Percentiles rank a stretch among this genome's conserved stretches.
phyloP scores from a whole-genome alignment of 192 early-diverging fungal species.

The Coemansia sp. region DNA sequence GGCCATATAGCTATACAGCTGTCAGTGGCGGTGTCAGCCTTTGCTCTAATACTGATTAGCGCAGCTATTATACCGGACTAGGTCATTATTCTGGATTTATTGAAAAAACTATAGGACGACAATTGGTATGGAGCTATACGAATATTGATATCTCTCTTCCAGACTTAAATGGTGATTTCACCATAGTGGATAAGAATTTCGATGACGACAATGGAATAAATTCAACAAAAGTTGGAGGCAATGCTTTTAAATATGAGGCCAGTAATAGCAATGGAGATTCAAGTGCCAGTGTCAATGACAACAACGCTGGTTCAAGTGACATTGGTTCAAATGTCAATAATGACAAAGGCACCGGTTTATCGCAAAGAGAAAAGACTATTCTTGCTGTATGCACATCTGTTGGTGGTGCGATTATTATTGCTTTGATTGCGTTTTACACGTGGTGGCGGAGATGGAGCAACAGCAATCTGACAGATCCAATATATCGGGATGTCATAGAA shows the following conservation, averaged over 20 bases:
- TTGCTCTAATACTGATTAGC: conserved; percentile 3
- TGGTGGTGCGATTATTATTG: neutral
- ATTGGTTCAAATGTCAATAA: neutral
- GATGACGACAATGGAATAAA: neutral
- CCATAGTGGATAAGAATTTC: neutral
- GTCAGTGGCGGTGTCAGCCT: no score
- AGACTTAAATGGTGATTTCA: no score
- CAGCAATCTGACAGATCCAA: neutral
- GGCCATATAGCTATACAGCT: conserved; percentile 14
- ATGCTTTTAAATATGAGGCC: neutral
- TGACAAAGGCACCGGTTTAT: neutral
- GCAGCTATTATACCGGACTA: conserved; percentile 13
- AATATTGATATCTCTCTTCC: no score
- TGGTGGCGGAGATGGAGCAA: neutral
- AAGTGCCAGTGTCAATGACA: neutral
- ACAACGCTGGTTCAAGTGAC: neutral
- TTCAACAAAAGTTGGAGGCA: neutral
- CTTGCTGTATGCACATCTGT: neutral
- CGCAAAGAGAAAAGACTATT: neutral
- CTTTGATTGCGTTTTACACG: neutral
- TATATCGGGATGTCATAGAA: neutral
- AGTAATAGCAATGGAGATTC: neutral
- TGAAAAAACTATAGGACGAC: neutral
- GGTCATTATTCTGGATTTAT: neutral
- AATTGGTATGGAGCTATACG: no score